Evolutionary conservation across 1,284 basidiomycete species (phyloP).

Genomic region (Acaromyces ingoldii): DNA sequence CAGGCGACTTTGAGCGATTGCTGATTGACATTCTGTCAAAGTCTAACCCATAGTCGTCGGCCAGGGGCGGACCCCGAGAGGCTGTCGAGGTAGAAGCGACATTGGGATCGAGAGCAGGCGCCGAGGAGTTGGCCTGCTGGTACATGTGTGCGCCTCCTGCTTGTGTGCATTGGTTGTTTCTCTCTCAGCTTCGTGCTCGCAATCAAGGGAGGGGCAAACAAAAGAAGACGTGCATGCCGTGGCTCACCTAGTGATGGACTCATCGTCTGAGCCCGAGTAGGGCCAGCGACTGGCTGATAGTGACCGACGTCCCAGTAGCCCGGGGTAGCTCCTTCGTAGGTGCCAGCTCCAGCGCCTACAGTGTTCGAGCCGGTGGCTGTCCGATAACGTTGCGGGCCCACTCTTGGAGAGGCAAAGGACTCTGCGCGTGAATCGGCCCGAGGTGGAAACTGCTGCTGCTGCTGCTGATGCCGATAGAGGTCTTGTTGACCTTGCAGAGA

Average conservation of each 20-base stretch:
- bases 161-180: too few species aligned
- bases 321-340: too few species aligned
- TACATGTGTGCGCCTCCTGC: constrained; percentile 17
- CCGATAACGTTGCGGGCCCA: neutral
- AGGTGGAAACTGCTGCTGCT: constrained; percentile 10
- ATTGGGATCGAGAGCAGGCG: constrained; percentile 25
- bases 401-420: constrained; percentile 9
- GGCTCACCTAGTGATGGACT: constrained; percentile 9
- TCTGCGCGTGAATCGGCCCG: too few species aligned
- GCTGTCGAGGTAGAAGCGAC: neutral
- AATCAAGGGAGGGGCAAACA: neutral
- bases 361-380: neutral
- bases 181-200: neutral
- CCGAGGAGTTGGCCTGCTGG: constrained; percentile 39
- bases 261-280: neutral
- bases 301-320: neutral
- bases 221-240: constrained; percentile 9
- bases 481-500: neutral
- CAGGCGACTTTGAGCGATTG: neutral
- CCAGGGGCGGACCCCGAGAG: constrained; percentile 30
- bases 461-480: constrained; percentile 10
- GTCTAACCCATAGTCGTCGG: constrained; percentile 31
- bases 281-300: neutral
- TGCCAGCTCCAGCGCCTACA: neutral
- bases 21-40: constrained; percentile 34